Evolutionary conservation across 371 early-diverging fungal genomes (phyloP).

Genomic region (Apophysomyces elegans): DNA sequence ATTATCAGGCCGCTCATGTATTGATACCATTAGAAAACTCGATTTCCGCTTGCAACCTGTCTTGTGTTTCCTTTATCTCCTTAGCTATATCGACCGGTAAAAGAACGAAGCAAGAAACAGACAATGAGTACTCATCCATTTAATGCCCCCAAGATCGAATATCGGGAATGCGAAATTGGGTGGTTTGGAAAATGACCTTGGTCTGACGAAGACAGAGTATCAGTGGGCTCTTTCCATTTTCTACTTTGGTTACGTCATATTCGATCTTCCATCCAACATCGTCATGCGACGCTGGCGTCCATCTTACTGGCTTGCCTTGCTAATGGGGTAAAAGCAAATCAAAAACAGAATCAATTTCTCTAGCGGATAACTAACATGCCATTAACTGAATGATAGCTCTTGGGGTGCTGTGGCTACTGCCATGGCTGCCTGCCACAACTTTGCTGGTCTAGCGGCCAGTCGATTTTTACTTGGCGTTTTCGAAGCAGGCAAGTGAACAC

Average conservation of each 20-base stretch:
- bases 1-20: constrained; percentile 5
- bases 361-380: not conserved
- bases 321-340: constrained; percentile 30
- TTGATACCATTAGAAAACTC: constrained; percentile 30
- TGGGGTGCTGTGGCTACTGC: constrained; percentile 38
- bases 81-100: constrained; percentile 46
- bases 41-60: constrained; percentile 36
- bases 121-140: too few species aligned
- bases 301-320: constrained; percentile 22
- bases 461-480: constrained; percentile 27
- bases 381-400: constrained; percentile 10
- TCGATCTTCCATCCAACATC: constrained; percentile 46
- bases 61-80: constrained; percentile 38
- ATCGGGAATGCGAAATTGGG: constrained; percentile 52
- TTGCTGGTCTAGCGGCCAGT: constrained; percentile 21
- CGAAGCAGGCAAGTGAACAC: constrained; percentile 20
- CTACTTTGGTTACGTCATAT: constrained; percentile 37
- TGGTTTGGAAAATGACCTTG: constrained; percentile 35
- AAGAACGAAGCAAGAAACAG: not conserved
- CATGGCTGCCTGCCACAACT: constrained; percentile 31
- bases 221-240: constrained; percentile 23
- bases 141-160: constrained; percentile 29
- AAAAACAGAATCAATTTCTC: not conserved
- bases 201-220: constrained; percentile 16
- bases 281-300: constrained; percentile 36